phyloP scores from a whole-genome alignment of 1,284 basidiomycete genomes.

The Puccinia coronata region DNA sequence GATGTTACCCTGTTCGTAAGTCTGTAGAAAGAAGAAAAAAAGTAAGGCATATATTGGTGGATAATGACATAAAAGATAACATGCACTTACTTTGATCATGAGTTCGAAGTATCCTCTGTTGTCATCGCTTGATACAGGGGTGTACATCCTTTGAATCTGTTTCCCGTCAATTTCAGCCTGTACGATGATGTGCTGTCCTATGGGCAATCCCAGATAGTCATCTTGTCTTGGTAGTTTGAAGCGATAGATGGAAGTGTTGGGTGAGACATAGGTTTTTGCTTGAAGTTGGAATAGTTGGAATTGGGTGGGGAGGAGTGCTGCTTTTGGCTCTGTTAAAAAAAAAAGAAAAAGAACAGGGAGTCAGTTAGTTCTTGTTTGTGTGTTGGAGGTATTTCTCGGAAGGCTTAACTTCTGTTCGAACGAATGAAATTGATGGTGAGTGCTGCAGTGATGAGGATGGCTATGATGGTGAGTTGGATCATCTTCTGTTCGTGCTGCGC shows the following conservation, averaged over 20 bases:
- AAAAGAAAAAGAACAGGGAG: too few species aligned
- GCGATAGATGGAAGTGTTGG: constrained; percentile 95
- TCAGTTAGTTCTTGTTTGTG: too few species aligned
- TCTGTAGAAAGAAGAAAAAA: constrained; percentile 62
- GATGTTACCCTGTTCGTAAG: constrained; percentile 95
- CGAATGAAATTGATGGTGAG: too few species aligned
- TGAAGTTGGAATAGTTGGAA: constrained; percentile 82
- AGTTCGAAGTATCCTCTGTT: constrained; percentile 92
- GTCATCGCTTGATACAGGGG: constrained; percentile 88
- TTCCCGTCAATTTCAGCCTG: constrained; percentile 89
- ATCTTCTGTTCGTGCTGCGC: too few species aligned
- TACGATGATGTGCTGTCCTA: constrained; percentile 93
- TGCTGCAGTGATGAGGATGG: too few species aligned
- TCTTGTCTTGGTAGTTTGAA: constrained; percentile 74
- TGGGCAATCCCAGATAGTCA: constrained; percentile 84
- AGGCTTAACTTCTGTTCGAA: too few species aligned
- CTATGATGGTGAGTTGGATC: too few species aligned
- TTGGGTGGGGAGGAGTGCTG: constrained; percentile 70
- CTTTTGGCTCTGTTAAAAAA: too few species aligned
- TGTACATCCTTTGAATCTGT: constrained; percentile 85
- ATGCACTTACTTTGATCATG: constrained; percentile 77
- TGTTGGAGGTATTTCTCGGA: too few species aligned
- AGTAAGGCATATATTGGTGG: neutral
- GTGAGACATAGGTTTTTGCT: constrained; percentile 82
- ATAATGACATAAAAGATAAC: too few species aligned